Evolutionary conservation across 1,284 basidiomycete species (phyloP).

Genomic region (Sphagnurus paluster): DNA sequence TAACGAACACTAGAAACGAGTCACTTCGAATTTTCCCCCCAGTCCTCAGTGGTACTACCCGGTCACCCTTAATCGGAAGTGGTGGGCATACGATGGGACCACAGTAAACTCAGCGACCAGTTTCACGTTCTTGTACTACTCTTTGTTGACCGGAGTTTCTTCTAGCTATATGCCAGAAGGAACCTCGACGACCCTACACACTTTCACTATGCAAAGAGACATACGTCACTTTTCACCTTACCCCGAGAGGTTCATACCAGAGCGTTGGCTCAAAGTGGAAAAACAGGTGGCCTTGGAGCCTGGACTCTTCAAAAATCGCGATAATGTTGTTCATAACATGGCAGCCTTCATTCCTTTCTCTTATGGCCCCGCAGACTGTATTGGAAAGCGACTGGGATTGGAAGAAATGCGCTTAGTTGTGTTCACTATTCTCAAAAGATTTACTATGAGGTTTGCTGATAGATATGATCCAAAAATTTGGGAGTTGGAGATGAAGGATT

Average conservation of each 20-base stretch:
- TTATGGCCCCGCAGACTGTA: constrained; percentile 29
- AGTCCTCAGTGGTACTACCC: constrained; percentile 33
- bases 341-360: constrained; percentile 34
- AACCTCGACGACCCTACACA: constrained; percentile 35
- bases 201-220: constrained; percentile 41
- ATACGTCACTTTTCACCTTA: constrained; percentile 39
- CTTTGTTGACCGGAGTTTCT: not conserved
- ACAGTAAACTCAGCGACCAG: constrained; percentile 26
- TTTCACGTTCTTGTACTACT: not conserved
- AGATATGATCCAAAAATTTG: constrained; percentile 19
- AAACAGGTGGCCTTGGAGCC: constrained; percentile 12
- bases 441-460: constrained; percentile 21
- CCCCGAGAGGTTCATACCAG: constrained; percentile 42
- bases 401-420: constrained; percentile 27
- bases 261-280: constrained; percentile 36
- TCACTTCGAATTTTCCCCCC: constrained; percentile 39
- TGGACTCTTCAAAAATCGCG: constrained; percentile 6
- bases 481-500: constrained; percentile 23
- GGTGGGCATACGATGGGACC: constrained; percentile 28
- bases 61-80: constrained; percentile 29
- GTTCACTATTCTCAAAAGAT: constrained; percentile 23
- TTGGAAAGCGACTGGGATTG: constrained; percentile 29
- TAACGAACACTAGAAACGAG: constrained; percentile 34
- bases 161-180: constrained; percentile 41
- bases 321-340: constrained; percentile 16